Evolutionary conservation across 495 filamentous ascomycete genomes (phyloP).

Genomic region (Hypoxylon intermedium): DNA sequence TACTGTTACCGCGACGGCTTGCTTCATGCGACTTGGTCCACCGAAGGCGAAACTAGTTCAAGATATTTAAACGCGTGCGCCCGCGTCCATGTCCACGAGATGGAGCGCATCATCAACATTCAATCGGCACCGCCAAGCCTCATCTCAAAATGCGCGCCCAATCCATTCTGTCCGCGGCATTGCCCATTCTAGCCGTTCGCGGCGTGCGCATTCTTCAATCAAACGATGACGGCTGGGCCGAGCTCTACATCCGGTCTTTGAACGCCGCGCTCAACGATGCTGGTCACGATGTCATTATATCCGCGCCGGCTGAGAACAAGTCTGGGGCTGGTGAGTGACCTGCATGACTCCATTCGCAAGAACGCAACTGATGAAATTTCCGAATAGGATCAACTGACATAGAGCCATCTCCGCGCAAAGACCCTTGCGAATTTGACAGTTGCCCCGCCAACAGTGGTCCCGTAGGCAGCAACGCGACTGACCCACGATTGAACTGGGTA

Average conservation of each 20-base stretch:
- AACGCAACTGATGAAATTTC: neutral
- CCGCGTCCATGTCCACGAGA: neutral
- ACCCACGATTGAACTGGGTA: constrained; percentile 69
- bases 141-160: constrained; percentile 31
- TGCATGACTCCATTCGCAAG: neutral
- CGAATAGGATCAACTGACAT: constrained; percentile 59
- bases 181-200: constrained; percentile 18
- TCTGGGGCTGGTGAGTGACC: constrained; percentile 62
- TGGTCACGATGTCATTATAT: constrained; percentile 66
- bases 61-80: constrained; percentile 24
- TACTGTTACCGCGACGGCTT: constrained; percentile 9
- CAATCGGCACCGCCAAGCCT: constrained; percentile 1
- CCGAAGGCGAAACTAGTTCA: neutral
- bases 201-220: constrained; percentile 66
- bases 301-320: constrained; percentile 68
- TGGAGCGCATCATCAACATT: neutral
- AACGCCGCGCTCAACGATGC: constrained; percentile 58
- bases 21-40: constrained; percentile 13
- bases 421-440: constrained; percentile 63
- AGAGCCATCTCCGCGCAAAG: constrained; percentile 52
- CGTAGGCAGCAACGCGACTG: constrained; percentile 61
- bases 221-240: constrained; percentile 78
- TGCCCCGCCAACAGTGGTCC: constrained; percentile 64
- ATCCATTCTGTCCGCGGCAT: constrained; percentile 11
- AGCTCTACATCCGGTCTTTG: constrained; percentile 66